Conservation (phyloP, 345 rosid species). For the Hypericum perforatum region DNA sequence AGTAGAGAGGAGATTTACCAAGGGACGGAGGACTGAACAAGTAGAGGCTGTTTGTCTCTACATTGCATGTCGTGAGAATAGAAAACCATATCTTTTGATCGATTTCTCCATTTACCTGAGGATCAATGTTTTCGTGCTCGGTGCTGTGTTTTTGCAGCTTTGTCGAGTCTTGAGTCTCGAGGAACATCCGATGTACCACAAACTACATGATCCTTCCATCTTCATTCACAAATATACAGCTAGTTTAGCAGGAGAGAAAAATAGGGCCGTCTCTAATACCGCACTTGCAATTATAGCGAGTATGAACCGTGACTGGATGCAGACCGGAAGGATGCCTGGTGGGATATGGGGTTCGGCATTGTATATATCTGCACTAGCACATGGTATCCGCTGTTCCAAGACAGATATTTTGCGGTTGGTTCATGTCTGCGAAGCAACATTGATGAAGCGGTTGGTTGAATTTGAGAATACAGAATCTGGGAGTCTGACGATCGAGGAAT, state of each 20-base stretch:
- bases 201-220: conserved; percentile 81
- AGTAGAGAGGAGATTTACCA: conserved; percentile 62
- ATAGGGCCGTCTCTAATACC: conserved; percentile 40
- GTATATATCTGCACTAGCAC: conserved; percentile 75
- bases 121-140: conserved; percentile 75
- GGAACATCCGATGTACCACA: conserved; percentile 43
- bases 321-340: conserved; percentile 97
- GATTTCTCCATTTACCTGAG: conserved; percentile 71
- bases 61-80: conserved; percentile 72
- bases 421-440: conserved; percentile 87
- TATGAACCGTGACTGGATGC: conserved; percentile 98
- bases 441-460: conserved; percentile 78
- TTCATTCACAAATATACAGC: conserved; percentile 66
- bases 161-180: conserved; percentile 56
- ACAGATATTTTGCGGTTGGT: conserved; percentile 28
- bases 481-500: conserved; percentile 72
- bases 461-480: conserved; percentile 80
- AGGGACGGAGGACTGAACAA: conserved; percentile 75
- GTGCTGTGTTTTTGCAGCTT: conserved; percentile 86
- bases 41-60: conserved; percentile 83
- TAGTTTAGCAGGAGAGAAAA: conserved; percentile 52
- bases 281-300: conserved; percentile 72
- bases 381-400: conserved; percentile 65
- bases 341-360: conserved; percentile 97
- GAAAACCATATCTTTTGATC: conserved; percentile 67